These are phyloP conservation scores for Amaranthus palmeri DNA, from an alignment of 148 eudicot genomes.

Conservation along the genomic window DNA sequence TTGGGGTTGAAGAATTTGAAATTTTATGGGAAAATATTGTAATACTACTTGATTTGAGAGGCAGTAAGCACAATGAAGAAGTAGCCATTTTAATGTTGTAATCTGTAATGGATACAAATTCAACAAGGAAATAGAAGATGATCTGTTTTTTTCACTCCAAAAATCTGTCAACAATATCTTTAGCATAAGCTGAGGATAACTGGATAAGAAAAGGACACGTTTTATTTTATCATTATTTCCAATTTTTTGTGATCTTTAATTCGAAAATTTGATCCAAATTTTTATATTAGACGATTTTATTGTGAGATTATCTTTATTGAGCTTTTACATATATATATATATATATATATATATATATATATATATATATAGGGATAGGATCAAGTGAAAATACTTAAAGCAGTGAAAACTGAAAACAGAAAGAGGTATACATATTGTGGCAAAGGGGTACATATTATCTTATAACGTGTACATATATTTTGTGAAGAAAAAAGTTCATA, in stretches of 20 bases:
- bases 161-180: constrained; percentile 10
- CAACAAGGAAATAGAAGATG: background rate
- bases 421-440: too few relatives aligned
- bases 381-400: too few relatives aligned
- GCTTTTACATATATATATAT: too few relatives aligned
- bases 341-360: too few relatives aligned
- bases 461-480: too few relatives aligned
- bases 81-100: constrained; percentile 40
- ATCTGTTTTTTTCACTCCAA: background rate
- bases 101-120: background rate
- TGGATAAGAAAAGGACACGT: constrained; percentile 32
- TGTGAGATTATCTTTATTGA: too few relatives aligned
- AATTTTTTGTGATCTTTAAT: background rate
- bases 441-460: too few relatives aligned
- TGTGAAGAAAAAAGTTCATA: too few relatives aligned
- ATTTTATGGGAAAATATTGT: constrained; percentile 21
- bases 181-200: constrained; percentile 7
- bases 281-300: too few relatives aligned
- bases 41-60: constrained; percentile 34
- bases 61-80: constrained; percentile 46
- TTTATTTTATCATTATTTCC: background rate
- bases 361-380: too few relatives aligned
- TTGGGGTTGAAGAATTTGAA: constrained; percentile 12
- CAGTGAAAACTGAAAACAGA: too few relatives aligned
- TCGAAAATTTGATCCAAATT: too few relatives aligned